phyloP scores from a whole-genome alignment of 495 filamentous ascomycete genomes.

The Margaritispora aquatica region DNA sequence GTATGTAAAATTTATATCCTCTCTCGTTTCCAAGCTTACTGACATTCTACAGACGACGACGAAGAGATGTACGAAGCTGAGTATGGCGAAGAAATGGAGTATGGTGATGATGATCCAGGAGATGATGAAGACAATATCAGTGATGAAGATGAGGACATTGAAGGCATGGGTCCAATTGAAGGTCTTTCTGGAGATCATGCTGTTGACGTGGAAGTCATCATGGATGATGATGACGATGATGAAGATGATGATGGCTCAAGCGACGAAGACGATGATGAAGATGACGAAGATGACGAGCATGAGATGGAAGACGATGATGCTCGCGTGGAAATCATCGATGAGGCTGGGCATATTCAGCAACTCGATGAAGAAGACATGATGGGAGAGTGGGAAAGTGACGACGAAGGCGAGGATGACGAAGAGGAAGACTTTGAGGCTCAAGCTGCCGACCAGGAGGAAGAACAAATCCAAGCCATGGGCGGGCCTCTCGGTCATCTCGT shows the following conservation, averaged over 20 bases:
- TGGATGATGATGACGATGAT: constrained; percentile 62
- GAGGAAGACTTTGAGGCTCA: constrained; percentile 44
- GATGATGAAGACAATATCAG: constrained; percentile 86
- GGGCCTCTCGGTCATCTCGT: constrained; percentile 33
- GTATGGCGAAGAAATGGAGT: constrained; percentile 84
- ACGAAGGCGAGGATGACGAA: constrained; percentile 34
- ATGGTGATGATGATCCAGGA: constrained; percentile 71
- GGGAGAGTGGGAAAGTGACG: constrained; percentile 51
- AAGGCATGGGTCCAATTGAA: constrained; percentile 78
- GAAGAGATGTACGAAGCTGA: constrained; percentile 87
- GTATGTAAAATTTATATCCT: constrained; percentile 25
- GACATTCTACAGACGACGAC: constrained; percentile 34
- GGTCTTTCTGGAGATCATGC: constrained; percentile 72
- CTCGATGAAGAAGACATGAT: constrained; percentile 41
- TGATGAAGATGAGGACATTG: constrained; percentile 82
- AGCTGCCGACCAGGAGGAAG: constrained; percentile 39
- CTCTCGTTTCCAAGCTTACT: constrained; percentile 16
- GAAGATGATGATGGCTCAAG: constrained; percentile 57
- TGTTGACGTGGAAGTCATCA: constrained; percentile 78
- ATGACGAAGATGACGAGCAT: constrained; percentile 42
- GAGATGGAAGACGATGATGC: constrained; percentile 43
- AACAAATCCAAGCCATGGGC: constrained; percentile 22
- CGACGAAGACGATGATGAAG: constrained; percentile 52
- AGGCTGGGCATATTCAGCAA: constrained; percentile 37
- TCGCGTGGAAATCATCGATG: constrained; percentile 50